Conservation (phyloP, 371 early-diverging fungal species). For the Furculomyces boomerangus region DNA sequence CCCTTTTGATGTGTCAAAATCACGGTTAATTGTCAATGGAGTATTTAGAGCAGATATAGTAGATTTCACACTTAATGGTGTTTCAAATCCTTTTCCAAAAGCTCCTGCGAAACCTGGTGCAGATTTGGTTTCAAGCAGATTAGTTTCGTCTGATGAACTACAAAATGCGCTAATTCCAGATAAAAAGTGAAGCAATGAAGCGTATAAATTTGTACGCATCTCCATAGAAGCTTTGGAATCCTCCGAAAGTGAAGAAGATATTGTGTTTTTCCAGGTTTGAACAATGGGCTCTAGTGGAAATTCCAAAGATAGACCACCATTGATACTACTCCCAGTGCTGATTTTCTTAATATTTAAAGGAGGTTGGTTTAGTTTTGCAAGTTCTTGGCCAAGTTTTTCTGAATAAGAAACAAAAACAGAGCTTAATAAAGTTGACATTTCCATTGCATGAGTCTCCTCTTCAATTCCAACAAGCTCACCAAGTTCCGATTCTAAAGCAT, state of each 20-base stretch:
- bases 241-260: slow-evolving; percentile 40
- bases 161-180: slow-evolving; percentile 10
- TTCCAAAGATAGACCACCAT: slow-evolving; percentile 3
- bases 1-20: slow-evolving; percentile 1
- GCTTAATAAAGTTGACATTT: neutral
- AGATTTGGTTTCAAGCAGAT: neutral
- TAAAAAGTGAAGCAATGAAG: slow-evolving; percentile 49
- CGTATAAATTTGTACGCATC: slow-evolving; percentile 68
- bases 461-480: neutral
- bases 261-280: slow-evolving; percentile 39
- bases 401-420: neutral
- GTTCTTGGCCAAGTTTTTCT: neutral
- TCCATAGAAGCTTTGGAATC: slow-evolving; percentile 32
- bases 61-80: neutral
- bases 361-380: neutral
- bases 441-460: neutral
- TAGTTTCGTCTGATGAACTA: neutral
- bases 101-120: too few relatives aligned
- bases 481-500: neutral
- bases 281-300: slow-evolving; percentile 33
- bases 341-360: neutral
- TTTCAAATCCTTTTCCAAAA: too few relatives aligned
- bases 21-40: neutral
- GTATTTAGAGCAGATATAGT: neutral
- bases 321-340: neutral